Conservation (phyloP, 768 basidiomycete genomes). For the Lactarius vividus region DNA sequence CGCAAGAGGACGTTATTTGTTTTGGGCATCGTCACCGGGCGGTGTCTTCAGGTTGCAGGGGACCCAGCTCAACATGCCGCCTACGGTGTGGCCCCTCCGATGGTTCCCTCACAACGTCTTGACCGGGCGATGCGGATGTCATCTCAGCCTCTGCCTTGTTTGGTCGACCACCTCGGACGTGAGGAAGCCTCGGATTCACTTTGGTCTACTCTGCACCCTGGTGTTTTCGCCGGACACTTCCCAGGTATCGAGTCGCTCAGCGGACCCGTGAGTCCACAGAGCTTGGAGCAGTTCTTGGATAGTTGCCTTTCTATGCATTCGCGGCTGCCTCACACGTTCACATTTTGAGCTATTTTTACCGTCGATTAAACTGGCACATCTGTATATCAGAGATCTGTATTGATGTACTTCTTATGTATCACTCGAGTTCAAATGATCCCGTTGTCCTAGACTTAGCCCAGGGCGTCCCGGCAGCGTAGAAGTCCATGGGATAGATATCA, state of each 20-base stretch:
- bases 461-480: conserved; percentile 78
- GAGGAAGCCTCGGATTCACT: conserved; percentile 23
- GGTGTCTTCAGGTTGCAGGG: not conserved
- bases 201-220: conserved; percentile 22
- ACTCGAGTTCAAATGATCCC: conserved; percentile 18
- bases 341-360: conserved; percentile 4
- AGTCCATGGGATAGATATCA: conserved; percentile 91
- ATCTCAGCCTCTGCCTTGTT: conserved; percentile 20
- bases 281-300: conserved; percentile 29
- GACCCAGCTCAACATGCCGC: conserved; percentile 1
- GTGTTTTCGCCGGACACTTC: conserved; percentile 30
- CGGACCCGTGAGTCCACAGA: conserved; percentile 22
- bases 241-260: conserved; percentile 31
- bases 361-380: not conserved
- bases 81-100: not conserved
- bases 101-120: conserved; percentile 21
- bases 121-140: conserved; percentile 27
- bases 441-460: conserved; percentile 68
- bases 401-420: not conserved
- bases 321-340: conserved; percentile 22
- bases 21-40: conserved; percentile 18
- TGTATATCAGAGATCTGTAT: not conserved
- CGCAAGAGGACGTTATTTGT: conserved; percentile 27
- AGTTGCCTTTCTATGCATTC: conserved; percentile 28
- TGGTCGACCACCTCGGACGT: conserved; percentile 27